Percentiles rank a stretch among this genome's conserved stretches.
These are phyloP conservation scores for Lotus japonicus DNA, from an alignment of 306 rosid species.

Conservation along the genomic window DNA sequence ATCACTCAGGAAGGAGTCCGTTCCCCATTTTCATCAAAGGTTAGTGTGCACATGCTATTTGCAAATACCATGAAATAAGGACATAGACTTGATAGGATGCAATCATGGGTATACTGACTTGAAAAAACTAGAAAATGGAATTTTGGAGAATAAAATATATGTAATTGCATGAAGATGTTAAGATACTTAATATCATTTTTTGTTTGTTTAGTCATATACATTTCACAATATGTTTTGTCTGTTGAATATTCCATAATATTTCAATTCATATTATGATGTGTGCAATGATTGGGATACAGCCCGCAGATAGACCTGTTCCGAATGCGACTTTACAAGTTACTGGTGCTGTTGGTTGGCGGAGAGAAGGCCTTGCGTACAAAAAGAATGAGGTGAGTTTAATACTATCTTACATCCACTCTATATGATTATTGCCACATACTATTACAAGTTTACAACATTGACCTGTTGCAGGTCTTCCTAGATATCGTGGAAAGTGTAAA, in stretches of 20 bases:
- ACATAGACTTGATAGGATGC: neutral
- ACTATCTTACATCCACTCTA: neutral
- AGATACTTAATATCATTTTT: neutral
- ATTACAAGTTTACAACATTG: constrained; percentile 17
- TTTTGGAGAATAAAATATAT: neutral
- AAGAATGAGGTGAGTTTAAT: constrained; percentile 62
- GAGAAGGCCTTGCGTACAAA: constrained; percentile 89
- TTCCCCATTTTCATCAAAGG: constrained; percentile 97
- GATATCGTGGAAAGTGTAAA: constrained; percentile 93
- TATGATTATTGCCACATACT: neutral
- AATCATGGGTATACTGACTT: neutral
- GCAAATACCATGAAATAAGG: constrained; percentile 7
- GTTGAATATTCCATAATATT: neutral
- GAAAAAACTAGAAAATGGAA: neutral
- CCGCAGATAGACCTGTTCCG: constrained; percentile 74
- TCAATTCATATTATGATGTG: neutral
- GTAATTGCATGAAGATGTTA: neutral
- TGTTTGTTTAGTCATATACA: neutral
- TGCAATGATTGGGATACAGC: constrained; percentile 30
- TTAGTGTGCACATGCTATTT: constrained; percentile 27
- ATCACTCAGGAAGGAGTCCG: constrained; percentile 99
- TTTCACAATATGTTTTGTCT: neutral
- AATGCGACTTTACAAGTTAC: constrained; percentile 96
- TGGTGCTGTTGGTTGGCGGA: constrained; percentile 94
- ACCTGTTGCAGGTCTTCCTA: constrained; percentile 64